Evolutionary conservation across 257 asterid genomes (phyloP).

Genomic region (Solanum bukasovii): DNA sequence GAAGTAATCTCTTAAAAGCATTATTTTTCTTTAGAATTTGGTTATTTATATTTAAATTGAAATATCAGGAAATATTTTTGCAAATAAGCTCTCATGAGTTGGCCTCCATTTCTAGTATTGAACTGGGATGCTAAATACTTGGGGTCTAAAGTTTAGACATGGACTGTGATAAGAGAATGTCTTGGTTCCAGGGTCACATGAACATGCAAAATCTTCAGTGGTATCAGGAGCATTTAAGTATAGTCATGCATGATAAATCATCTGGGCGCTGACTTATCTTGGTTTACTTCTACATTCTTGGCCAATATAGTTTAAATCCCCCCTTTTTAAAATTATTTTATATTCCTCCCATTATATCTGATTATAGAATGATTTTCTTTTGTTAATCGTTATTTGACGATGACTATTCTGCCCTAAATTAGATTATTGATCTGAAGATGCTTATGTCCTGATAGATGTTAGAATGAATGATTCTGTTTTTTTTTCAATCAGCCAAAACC

Average conservation of each 20-base stretch:
- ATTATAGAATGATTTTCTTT: not conserved
- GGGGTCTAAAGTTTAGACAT: not conserved
- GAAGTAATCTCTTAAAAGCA: not conserved
- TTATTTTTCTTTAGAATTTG: not conserved
- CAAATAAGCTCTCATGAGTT: not conserved
- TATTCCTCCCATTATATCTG: not conserved
- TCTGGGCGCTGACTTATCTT: not conserved
- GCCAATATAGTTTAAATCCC: not conserved
- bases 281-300: not conserved
- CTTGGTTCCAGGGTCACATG: not conserved
- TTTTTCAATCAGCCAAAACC: constrained; percentile 75
- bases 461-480: constrained; percentile 1
- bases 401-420: not conserved
- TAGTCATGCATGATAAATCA: not conserved
- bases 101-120: not conserved
- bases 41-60: not conserved
- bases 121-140: not conserved
- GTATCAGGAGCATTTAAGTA: not conserved
- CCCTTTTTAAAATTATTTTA: too few species aligned
- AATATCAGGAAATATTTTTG: not conserved
- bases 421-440: not conserved
- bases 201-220: not conserved
- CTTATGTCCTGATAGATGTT: not conserved
- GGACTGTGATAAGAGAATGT: not conserved
- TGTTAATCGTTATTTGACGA: not conserved